These are phyloP conservation scores for Blechomonas ayalai DNA, from an alignment of 208 protist genomes.

Conservation along the genomic window DNA sequence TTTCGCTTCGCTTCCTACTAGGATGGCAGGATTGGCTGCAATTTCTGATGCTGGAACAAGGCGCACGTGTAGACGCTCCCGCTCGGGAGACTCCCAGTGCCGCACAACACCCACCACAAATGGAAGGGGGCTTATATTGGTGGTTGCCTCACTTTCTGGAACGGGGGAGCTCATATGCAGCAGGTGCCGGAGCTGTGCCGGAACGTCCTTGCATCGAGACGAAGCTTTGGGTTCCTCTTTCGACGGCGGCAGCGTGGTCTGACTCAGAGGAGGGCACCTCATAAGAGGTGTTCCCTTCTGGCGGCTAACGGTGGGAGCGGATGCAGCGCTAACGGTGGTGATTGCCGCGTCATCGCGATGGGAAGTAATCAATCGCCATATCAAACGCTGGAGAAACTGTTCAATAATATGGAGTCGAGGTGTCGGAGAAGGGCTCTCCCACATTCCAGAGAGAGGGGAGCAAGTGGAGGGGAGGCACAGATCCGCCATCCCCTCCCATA, in stretches of 20 bases:
- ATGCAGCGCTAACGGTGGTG: too few relatives aligned
- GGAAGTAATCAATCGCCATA: neutral
- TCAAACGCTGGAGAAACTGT: neutral
- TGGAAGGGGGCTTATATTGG: too few relatives aligned
- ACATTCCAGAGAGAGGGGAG: too few relatives aligned
- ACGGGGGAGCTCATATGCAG: neutral
- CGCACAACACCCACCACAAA: too few relatives aligned
- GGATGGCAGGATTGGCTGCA: too few relatives aligned
- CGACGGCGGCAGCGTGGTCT: slow-evolving; percentile 10
- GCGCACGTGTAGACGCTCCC: slow-evolving; percentile 14
- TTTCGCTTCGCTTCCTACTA: too few relatives aligned
- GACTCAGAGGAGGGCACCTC: too few relatives aligned
- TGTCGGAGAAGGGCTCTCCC: neutral
- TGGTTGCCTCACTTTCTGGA: neutral
- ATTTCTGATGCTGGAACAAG: slow-evolving; percentile 15
- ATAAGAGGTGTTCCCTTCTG: too few relatives aligned
- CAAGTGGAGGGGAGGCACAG: too few relatives aligned
- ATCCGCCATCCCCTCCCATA: neutral
- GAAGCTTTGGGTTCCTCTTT: neutral
- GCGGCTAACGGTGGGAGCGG: too few relatives aligned
- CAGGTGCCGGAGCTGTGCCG: neutral
- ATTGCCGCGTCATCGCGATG: slow-evolving; percentile 1
- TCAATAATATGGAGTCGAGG: neutral
- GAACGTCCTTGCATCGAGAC: neutral
- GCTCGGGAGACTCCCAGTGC: too few relatives aligned